Evolutionary conservation across 2,329 filamentous ascomycete species (phyloP).

Genomic region (Stagonosporopsis chrysanthemi): DNA sequence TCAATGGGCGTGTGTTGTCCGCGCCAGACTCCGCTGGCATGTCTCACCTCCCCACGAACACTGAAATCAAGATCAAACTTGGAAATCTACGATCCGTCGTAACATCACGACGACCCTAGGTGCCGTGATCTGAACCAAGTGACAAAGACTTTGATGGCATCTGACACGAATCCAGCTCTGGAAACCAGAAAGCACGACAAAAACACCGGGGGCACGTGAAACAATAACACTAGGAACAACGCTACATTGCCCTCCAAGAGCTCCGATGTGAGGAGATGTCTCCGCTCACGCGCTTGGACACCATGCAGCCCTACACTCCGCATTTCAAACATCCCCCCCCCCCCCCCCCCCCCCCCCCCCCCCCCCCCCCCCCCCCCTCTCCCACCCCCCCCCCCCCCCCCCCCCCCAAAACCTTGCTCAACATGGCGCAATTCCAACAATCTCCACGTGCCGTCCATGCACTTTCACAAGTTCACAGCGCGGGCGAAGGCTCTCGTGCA

Average conservation of each 20-base stretch:
- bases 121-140: no score
- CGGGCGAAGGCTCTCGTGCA: neutral
- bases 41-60: slow-evolving; percentile 18
- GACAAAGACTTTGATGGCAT: neutral
- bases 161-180: neutral
- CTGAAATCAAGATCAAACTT: neutral
- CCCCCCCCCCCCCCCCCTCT: no score
- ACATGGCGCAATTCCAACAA: neutral
- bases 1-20: slow-evolving; percentile 2
- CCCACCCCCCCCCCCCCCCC: no score
- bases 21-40: slow-evolving; percentile 22
- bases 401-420: neutral
- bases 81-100: neutral
- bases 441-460: neutral
- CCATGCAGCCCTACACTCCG: slow-evolving; percentile 14
- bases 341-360: no score
- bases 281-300: neutral
- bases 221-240: neutral
- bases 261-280: slow-evolving; percentile 1
- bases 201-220: neutral
- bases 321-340: neutral
- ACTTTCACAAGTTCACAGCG: slow-evolving; percentile 1
- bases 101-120: neutral
- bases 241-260: neutral
- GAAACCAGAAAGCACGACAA: neutral